Conservation (phyloP, 1,284 basidiomycete genomes). For the Phenoliferia sp. region DNA sequence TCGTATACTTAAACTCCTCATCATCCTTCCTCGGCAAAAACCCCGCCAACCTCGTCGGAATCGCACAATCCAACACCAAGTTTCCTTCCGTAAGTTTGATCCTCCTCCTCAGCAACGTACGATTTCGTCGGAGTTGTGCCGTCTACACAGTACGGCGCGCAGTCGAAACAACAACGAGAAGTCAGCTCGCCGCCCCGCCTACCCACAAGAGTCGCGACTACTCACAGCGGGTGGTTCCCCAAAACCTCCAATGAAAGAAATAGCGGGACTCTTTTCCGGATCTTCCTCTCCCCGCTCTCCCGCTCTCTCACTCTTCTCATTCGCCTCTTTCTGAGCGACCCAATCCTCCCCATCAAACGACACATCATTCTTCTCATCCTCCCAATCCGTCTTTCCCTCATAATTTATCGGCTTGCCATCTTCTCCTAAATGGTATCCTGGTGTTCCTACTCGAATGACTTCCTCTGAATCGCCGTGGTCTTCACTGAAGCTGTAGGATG, state of each 20-base stretch:
- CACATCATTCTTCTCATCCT: conserved; percentile 15
- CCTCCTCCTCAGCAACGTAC: conserved; percentile 43
- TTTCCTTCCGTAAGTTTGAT: conserved; percentile 65
- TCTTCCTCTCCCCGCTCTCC: conserved; percentile 10
- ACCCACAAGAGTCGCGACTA: neutral
- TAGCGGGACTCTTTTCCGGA: conserved; percentile 8
- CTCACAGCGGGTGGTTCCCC: conserved; percentile 27
- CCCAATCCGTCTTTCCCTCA: neutral
- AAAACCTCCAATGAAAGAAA: conserved; percentile 27
- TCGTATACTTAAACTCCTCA: conserved; percentile 69
- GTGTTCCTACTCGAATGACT: neutral
- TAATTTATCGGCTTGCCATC: neutral
- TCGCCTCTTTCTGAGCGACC: neutral
- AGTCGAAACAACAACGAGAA: too few relatives aligned
- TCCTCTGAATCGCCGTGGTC: neutral
- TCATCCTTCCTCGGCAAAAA: conserved; percentile 73
- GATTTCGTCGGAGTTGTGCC: conserved; percentile 30
- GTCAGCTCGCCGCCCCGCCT: neutral
- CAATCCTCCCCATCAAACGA: conserved; percentile 19
- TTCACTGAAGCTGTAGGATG: neutral
- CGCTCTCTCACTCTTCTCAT: conserved; percentile 1
- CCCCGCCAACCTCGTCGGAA: conserved; percentile 69
- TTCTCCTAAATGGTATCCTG: neutral
- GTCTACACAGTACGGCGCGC: conserved; percentile 7
- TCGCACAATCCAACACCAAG: conserved; percentile 73